A percentile compares a stretch with the other conserved stretches of the same genome.
These are phyloP conservation scores for Rhytidiadelphus loreus DNA, from an alignment of 225 moss, liverwort and hornwort species.

Conservation along the genomic window DNA sequence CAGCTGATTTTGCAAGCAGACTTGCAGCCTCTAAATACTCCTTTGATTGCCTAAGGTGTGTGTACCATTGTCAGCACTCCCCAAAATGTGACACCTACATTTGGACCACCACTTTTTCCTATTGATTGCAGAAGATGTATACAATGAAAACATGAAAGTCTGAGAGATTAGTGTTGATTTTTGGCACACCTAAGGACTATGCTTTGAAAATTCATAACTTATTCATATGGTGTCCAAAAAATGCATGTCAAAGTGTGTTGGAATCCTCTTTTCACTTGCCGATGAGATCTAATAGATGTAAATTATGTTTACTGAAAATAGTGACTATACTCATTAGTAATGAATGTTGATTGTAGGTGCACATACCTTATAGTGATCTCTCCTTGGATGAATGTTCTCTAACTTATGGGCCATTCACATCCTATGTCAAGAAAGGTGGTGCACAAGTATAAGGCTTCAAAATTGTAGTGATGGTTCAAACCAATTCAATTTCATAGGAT, in stretches of 20 bases:
- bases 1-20: neutral
- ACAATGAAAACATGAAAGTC: neutral
- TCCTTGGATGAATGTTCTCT: neutral
- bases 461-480: neutral
- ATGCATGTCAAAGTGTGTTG: neutral
- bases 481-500: neutral
- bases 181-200: neutral
- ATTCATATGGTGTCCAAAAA: neutral
- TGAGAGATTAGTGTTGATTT: neutral
- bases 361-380: neutral
- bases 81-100: neutral
- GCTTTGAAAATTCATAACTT: neutral
- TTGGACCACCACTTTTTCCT: neutral
- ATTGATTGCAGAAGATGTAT: neutral
- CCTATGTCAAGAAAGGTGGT: too few species aligned
- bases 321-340: too few species aligned
- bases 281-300: neutral
- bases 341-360: neutral
- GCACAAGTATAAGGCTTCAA: neutral
- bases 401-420: neutral
- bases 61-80: neutral
- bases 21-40: neutral
- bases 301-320: neutral
- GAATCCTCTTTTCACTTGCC: neutral
- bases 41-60: neutral